phyloP scores from a whole-genome alignment of 2,329 filamentous ascomycete species.

The Xylariaceae sp. region DNA sequence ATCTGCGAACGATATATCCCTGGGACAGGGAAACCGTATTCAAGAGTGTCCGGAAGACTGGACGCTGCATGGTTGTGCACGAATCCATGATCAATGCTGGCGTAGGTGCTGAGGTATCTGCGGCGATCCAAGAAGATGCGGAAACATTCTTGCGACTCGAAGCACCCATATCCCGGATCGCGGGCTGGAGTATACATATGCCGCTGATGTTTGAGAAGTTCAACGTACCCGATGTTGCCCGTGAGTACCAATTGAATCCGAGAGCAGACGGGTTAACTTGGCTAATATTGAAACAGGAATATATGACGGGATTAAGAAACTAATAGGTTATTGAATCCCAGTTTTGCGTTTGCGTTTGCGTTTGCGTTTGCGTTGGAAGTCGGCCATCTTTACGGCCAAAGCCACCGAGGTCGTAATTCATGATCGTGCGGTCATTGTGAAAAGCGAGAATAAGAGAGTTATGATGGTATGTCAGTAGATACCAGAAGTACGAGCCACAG shows the following conservation, averaged over 20 bases:
- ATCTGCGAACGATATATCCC: slow-evolving; percentile 81
- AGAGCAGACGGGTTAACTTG: not conserved
- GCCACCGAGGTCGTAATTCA: not conserved
- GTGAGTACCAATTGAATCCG: slow-evolving; percentile 51
- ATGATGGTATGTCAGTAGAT: not conserved
- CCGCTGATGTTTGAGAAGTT: slow-evolving; percentile 75
- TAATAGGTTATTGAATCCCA: slow-evolving; percentile 54
- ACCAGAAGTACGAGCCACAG: not conserved
- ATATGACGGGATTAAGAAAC: slow-evolving; percentile 64
- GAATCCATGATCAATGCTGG: slow-evolving; percentile 89
- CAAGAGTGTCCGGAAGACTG: slow-evolving; percentile 79
- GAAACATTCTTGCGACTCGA: slow-evolving; percentile 76
- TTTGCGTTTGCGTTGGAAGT: not conserved
- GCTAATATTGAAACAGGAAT: slow-evolving; percentile 48
- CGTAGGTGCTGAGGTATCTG: slow-evolving; percentile 82
- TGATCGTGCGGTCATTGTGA: not conserved
- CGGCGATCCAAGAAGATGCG: slow-evolving; percentile 73
- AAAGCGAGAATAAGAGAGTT: not conserved
- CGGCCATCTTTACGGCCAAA: not conserved
- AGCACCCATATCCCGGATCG: slow-evolving; percentile 77
- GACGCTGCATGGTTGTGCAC: slow-evolving; percentile 80
- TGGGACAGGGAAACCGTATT: slow-evolving; percentile 83
- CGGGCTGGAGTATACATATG: slow-evolving; percentile 84
- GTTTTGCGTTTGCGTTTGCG: not conserved
- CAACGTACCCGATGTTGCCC: slow-evolving; percentile 76